Base-by-base conservation (phyloP, 305 asterid species). In the Fraxinus nigra region DNA sequence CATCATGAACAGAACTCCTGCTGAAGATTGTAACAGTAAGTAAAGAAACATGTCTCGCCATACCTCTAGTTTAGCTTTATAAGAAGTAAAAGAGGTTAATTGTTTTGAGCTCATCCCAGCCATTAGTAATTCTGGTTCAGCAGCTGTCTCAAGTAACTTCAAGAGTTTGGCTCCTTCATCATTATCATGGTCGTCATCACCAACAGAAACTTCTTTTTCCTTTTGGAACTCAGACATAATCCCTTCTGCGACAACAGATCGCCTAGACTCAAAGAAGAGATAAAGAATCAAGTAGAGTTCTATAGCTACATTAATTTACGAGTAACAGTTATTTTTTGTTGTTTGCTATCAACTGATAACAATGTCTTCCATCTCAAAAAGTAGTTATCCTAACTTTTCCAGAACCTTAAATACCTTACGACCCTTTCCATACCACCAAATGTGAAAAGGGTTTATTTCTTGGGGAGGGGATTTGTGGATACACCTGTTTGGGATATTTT, bases 121-220 rank as follows among this genome's bases (percentile, higher is more conserved):
- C 99, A 96, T 94, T 85, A 96, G 84, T 84, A 96, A 78, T 85
- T 96, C 98, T 48, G 99, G 98, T 83, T 96, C 98, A 79, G 99
- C 99, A 85, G 98, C 87, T 80, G 95, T 89, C 92, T 96, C 99
- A 26, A 96, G 98, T 79, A 96, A 84, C 90, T 87, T 94, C 90
- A 92, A 89, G 80, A 96, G 88, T 87, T 91, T 91, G 85, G 99
- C 99, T 83, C 99, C 99, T 89, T 94, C 98, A 79, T 91, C 97
- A 88, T 89, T 84, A 81, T 92, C 97, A 84, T 82, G 83, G 86
- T 86, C 93, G 84, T 86, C 94, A 82, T 86, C 81, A 56, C 83
- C 87, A 51, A 84, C 72, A 78, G 86, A 83, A 83, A 87, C 87
- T 63, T 87, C 91, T 72, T 81, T 84, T 84, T 82, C 95, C 86